Base-by-base conservation (phyloP, 345 rosid genomes). In the Boechera retrofracta region DNA sequence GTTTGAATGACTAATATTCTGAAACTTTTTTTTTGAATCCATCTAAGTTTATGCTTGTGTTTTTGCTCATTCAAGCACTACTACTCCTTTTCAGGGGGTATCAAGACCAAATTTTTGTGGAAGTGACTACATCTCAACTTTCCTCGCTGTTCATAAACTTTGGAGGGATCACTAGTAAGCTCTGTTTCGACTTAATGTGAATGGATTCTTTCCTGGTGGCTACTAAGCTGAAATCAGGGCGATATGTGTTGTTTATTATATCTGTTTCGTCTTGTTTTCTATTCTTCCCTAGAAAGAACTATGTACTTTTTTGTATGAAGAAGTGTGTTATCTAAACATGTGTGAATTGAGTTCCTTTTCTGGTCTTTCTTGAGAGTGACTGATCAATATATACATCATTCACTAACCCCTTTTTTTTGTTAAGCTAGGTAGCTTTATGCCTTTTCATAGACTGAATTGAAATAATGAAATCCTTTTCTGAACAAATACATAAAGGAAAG, bases 51-150 rank as follows among this genome's bases (percentile, higher is more conserved):
- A 41, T 59, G 58, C 9, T 58, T 60, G 53, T 64, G 18, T 82
- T 53, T 79, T 35, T 55, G 74, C 72, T 79, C 21, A 67, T 79
- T 21, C 69, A 74, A 61, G 32, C 65, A 44, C 16, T 59, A 42
- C 38, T 38, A 64, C 61, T 45, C 0, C 65, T 36, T 76, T 77
- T 73, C 89, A 94, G 97, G 91, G 38, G 95, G 92, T 63, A 89
- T 94, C 64, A 88, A 80, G 86, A 90, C 95, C 65, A 90, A 79
- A 80, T 81, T 94, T 57, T 16, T 67, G 61, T 87, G 79, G 85
- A 92, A 89, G 82, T 85, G 71, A 83, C 69, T 35, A 26, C 69
- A 39, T 21, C 52, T 67, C 55, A 64, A 26, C 36, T 63, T 67
- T 54, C 71, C 51, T 44, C 58, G 59, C 33, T 77, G 67, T 75